These are phyloP conservation scores for Sporothrix variecibatus DNA, from an alignment of 2,329 filamentous ascomycete genomes.

Conservation along the genomic window DNA sequence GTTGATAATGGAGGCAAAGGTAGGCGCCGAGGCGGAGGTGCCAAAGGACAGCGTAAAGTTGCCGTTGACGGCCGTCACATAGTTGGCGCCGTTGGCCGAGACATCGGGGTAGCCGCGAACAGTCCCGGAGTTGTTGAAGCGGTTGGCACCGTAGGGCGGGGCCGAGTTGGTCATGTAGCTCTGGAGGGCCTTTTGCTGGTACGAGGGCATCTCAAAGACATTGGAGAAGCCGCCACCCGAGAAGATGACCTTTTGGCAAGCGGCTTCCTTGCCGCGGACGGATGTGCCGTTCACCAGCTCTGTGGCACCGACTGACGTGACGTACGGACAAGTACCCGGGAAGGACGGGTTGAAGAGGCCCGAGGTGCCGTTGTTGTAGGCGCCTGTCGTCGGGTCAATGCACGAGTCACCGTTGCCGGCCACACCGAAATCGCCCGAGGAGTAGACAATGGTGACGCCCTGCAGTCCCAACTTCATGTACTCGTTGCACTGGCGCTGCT, in stretches of 20 bases:
- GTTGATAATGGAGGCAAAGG: conserved; percentile 59
- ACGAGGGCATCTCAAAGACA: conserved; percentile 46
- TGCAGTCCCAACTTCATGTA: conserved; percentile 59
- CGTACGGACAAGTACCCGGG: conserved; percentile 50
- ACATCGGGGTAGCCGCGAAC: conserved; percentile 32
- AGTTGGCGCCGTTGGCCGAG: conserved; percentile 21
- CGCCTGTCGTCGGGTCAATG: conserved; percentile 38
- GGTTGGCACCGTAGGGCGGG: conserved; percentile 45
- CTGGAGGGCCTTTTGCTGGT: conserved; percentile 40
- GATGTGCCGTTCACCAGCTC: conserved; percentile 45
- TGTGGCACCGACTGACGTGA: conserved; percentile 56
- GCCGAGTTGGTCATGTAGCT: conserved; percentile 38
- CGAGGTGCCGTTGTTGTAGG: conserved; percentile 37
- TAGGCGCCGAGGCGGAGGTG: conserved; percentile 55
- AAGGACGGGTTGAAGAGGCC: conserved; percentile 52
- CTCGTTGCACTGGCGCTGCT: conserved; percentile 55
- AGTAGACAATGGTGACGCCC: conserved; percentile 53
- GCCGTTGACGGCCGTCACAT: conserved; percentile 33
- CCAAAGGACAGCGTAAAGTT: conserved; percentile 48
- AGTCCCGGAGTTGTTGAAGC: conserved; percentile 44
- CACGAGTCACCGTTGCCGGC: conserved; percentile 44
- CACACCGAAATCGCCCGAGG: conserved; percentile 53
- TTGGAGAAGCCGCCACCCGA: conserved; percentile 51
- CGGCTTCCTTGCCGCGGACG: conserved; percentile 44
- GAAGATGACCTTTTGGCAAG: conserved; percentile 50